phyloP scores from a whole-genome alignment of 768 basidiomycete genomes.

The Leccinum boreale region DNA sequence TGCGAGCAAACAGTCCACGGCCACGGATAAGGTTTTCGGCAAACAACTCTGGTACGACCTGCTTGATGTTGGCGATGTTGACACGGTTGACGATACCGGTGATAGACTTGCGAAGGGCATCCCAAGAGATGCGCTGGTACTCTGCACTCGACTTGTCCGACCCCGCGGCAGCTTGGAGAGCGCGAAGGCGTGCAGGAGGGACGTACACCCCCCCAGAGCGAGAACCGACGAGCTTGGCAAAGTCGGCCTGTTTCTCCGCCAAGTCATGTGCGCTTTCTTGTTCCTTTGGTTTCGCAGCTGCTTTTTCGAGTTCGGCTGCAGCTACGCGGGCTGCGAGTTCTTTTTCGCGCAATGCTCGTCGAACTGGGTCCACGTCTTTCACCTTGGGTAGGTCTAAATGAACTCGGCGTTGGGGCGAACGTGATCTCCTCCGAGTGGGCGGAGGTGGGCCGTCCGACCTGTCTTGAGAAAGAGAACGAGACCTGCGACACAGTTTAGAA shows the following conservation, averaged over 20 bases:
- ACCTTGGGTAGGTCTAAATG: slow-evolving; percentile 48
- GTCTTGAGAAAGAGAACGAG: slow-evolving; percentile 44
- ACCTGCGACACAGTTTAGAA: slow-evolving; percentile 33
- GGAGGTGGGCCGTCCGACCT: slow-evolving; percentile 36
- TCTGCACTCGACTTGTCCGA: slow-evolving; percentile 82
- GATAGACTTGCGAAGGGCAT: slow-evolving; percentile 93
- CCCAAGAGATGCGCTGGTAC: slow-evolving; percentile 96
- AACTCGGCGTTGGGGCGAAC: slow-evolving; percentile 33
- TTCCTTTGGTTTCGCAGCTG: slow-evolving; percentile 48
- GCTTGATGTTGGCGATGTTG: slow-evolving; percentile 94
- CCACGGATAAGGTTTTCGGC: slow-evolving; percentile 92
- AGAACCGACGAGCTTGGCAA: slow-evolving; percentile 78
- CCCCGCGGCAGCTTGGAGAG: slow-evolving; percentile 80
- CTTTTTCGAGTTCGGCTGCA: slow-evolving; percentile 63
- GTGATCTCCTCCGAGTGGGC: slow-evolving; percentile 40
- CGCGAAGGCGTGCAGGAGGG: slow-evolving; percentile 89
- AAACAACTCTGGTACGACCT: slow-evolving; percentile 87
- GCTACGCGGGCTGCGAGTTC: slow-evolving; percentile 72
- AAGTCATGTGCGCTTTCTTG: slow-evolving; percentile 42
- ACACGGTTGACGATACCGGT: slow-evolving; percentile 99
- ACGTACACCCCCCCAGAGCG: slow-evolving; percentile 95
- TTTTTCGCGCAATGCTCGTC: slow-evolving; percentile 73
- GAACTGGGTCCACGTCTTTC: slow-evolving; percentile 71
- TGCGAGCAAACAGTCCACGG: slow-evolving; percentile 86
- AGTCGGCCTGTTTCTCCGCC: slow-evolving; percentile 80